Evolutionary conservation across 192 early-diverging fungal species (phyloP), one percentile per base, ranked within the genome.

Genomic region (Backusella australiensis): DNA sequence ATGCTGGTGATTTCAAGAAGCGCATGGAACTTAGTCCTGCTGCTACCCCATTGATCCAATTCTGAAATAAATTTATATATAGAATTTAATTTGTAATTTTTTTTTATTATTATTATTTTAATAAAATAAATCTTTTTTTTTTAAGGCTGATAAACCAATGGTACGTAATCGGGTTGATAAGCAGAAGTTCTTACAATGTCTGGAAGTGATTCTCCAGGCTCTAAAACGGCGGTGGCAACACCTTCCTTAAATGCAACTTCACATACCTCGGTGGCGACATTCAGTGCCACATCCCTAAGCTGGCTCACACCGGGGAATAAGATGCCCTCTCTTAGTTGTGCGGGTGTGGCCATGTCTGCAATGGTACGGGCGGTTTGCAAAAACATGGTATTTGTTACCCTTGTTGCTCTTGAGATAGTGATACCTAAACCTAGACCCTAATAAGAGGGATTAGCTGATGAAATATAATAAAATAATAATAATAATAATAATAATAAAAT

Each of bases 361-460:
- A 98, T 90, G 21, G 94, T 88, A 59, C 88, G 90, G 34, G 97
- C 90, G 38, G 93, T 89, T 38, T 89, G 85, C 78, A 93, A 94
- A 66, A 99, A 91, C 91, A 97, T 89, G 74, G 81, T 81, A 80
- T 96, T 93, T 38, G 94, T 92, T 75, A 98, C 92, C 34, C 68
- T 71, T 21, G 69, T 78, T 26, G 95, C 85, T 76, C 90, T 88
- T 52, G 94, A 90, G 35, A 97, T 81, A 74, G 91, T 90, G 67
- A 92, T 86, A 44, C 97, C 97, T 38, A 97, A 86, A 35, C 97
- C 97, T 34, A 98, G 89, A 68, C 95, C 95, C 65, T 96, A 42
- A 4, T 23, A 59, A 11, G 17, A 9, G 21, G 8, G 17, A 32
- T 41, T 66, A 42, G 17, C 6, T 9, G 39, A 26, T 66, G 2